A percentile compares a stretch with the other conserved stretches of the same genome.
Conservation (phyloP, 2,329 filamentous ascomycete species). For the Arthrobotrys entomopaga region DNA sequence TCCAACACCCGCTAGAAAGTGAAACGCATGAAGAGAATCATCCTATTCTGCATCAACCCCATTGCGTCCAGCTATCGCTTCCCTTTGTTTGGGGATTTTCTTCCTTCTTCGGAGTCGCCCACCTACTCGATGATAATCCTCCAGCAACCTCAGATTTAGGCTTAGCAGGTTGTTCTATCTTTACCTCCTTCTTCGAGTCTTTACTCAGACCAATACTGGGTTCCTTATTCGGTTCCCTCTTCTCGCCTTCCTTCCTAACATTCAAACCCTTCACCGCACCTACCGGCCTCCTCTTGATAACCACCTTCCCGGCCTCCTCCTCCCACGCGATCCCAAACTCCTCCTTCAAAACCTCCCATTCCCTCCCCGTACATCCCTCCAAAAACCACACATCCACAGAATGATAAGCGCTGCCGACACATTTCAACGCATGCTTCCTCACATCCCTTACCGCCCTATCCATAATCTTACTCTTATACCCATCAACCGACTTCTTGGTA, state of each 20-base stretch:
- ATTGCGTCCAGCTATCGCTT: slow-evolving; percentile 29
- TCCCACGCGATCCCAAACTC: slow-evolving; percentile 86
- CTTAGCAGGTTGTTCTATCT: slow-evolving; percentile 1
- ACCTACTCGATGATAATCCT: slow-evolving; percentile 36
- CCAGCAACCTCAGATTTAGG: slow-evolving; percentile 4
- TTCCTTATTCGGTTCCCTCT: slow-evolving; percentile 17
- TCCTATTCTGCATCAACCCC: slow-evolving; percentile 14
- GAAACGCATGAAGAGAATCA: not conserved
- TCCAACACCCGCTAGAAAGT: slow-evolving; percentile 24
- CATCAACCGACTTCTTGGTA: slow-evolving; percentile 77
- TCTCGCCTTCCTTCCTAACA: slow-evolving; percentile 35
- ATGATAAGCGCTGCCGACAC: slow-evolving; percentile 83
- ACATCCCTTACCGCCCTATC: slow-evolving; percentile 82
- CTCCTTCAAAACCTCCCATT: slow-evolving; percentile 77
- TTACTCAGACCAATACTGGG: not conserved
- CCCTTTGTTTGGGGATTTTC: slow-evolving; percentile 21
- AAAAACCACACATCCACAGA: slow-evolving; percentile 75
- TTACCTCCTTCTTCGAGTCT: not conserved
- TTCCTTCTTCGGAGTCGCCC: slow-evolving; percentile 36
- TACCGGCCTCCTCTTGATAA: slow-evolving; percentile 75
- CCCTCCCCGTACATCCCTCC: slow-evolving; percentile 73
- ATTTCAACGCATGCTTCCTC: slow-evolving; percentile 81
- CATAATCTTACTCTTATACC: slow-evolving; percentile 80
- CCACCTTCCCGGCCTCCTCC: slow-evolving; percentile 74
- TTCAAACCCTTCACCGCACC: slow-evolving; percentile 39